Evolutionary conservation across 1,139 yeast genomes (phyloP).

Genomic region (Hyphopichia burtonii): DNA sequence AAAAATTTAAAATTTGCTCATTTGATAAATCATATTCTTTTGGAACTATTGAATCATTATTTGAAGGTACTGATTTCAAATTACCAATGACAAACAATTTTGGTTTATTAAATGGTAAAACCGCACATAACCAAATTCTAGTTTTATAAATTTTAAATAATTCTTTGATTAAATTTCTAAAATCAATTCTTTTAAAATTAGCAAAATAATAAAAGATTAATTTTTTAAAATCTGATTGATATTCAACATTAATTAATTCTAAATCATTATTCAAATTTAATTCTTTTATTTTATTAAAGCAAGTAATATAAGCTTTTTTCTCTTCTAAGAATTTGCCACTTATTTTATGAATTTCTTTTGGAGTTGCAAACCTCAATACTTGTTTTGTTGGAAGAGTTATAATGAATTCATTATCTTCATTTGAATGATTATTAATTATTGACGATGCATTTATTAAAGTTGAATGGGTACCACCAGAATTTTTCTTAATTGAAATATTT

Average conservation of each 20-base stretch:
- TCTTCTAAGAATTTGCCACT: conserved; percentile 47
- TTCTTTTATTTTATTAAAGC: conserved; percentile 46
- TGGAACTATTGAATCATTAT: conserved; percentile 23
- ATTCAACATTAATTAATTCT: conserved; percentile 73
- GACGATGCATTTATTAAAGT: conserved; percentile 36
- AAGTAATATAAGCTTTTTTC: conserved; percentile 46
- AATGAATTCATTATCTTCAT: conserved; percentile 47
- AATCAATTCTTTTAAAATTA: conserved; percentile 81
- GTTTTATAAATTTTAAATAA: conserved; percentile 92
- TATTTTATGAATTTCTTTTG: conserved; percentile 44
- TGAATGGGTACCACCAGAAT: conserved; percentile 37
- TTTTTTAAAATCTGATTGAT: conserved; percentile 93
- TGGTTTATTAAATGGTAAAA: conserved; percentile 44
- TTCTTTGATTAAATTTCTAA: conserved; percentile 88
- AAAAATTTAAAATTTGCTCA: conserved; percentile 43
- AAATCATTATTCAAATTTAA: conserved; percentile 39
- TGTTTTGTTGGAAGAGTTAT: conserved; percentile 50
- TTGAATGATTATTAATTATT: conserved; percentile 39
- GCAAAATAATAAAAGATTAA: conserved; percentile 84
- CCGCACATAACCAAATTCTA: conserved; percentile 96
- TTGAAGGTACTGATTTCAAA: background rate
- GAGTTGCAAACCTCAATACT: conserved; percentile 49
- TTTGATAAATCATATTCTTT: conserved; percentile 40
- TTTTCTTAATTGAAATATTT: conserved; percentile 16
- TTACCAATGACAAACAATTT: conserved; percentile 22